Conservation (phyloP, 2,329 filamentous ascomycete genomes). For the Fusarium sp. region DNA sequence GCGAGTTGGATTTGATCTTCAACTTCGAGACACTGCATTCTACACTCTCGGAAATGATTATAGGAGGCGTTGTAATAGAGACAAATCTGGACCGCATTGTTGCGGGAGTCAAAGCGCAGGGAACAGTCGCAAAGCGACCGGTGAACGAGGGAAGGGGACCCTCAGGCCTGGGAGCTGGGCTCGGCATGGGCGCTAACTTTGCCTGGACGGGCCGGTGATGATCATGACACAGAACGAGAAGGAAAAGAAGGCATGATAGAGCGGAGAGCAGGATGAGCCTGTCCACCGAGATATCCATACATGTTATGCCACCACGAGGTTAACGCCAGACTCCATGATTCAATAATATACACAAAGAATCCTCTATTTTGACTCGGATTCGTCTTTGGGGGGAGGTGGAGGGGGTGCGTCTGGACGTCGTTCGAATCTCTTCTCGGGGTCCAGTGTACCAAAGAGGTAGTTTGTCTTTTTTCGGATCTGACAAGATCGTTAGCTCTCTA, state of each 20-base stretch:
- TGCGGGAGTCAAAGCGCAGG: conserved; percentile 82
- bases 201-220: conserved; percentile 62
- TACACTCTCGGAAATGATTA: conserved; percentile 91
- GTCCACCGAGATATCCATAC: conserved; percentile 40
- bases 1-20: conserved; percentile 98
- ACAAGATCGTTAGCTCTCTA: conserved; percentile 14
- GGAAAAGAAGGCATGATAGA: conserved; percentile 14
- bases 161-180: conserved; percentile 59
- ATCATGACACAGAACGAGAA: conserved; percentile 15
- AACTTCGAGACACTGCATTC: conserved; percentile 98
- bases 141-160: conserved; percentile 73
- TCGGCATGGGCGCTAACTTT: conserved; percentile 70
- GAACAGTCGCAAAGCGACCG: conserved; percentile 81
- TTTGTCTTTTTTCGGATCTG: conserved; percentile 54
- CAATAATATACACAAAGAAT: conserved; percentile 43
- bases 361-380: conserved; percentile 44
- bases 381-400: conserved; percentile 41
- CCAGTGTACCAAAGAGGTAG: conserved; percentile 55
- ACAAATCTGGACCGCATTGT: conserved; percentile 91
- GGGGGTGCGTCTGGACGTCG: conserved; percentile 54
- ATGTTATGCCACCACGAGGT: conserved; percentile 36
- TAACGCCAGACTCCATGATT: conserved; percentile 47
- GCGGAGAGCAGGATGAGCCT: conserved; percentile 34
- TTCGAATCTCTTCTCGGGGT: conserved; percentile 57
- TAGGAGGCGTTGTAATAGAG: conserved; percentile 94